phyloP scores from a whole-genome alignment of 2,329 filamentous ascomycete species.

The Leptodontidium sp. region DNA sequence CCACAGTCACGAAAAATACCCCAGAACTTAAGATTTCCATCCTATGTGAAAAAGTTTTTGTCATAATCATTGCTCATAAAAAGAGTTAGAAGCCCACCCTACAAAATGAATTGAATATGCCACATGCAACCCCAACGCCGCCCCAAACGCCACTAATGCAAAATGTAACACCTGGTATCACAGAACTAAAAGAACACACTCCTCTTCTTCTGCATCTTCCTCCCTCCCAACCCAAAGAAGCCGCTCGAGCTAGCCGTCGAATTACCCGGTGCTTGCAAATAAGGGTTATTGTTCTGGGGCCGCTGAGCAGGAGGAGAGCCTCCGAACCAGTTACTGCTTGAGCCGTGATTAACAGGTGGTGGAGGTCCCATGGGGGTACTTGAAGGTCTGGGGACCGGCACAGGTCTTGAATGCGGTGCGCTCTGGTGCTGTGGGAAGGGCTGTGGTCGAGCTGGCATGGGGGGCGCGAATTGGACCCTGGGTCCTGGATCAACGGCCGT shows the following conservation, averaged over 20 bases:
- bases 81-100: conserved; percentile 2
- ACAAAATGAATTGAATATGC: background rate
- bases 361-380: conserved; percentile 37
- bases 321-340: conserved; percentile 21
- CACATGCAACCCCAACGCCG: background rate
- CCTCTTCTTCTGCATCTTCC: conserved; percentile 46
- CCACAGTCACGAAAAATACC: too few species aligned
- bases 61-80: conserved; percentile 4
- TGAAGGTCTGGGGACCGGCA: conserved; percentile 40
- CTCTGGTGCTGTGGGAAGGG: conserved; percentile 38
- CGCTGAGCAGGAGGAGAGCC: background rate
- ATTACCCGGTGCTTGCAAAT: conserved; percentile 42
- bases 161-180: conserved; percentile 15
- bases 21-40: too few species aligned
- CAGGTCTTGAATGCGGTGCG: conserved; percentile 42
- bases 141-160: conserved; percentile 4
- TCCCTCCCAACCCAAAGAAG: conserved; percentile 51
- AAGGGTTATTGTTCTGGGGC: conserved; percentile 34
- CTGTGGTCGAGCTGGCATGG: conserved; percentile 31
- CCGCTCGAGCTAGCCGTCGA: conserved; percentile 53
- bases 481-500: conserved; percentile 20
- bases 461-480: conserved; percentile 31
- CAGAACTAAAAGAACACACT: conserved; percentile 40
- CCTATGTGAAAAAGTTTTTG: background rate
- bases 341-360: conserved; percentile 13